Evolutionary conservation across 2,329 filamentous ascomycete species (phyloP), one percentile per base, ranked within the genome.

Genomic region (Colletotrichum gigasporum): DNA sequence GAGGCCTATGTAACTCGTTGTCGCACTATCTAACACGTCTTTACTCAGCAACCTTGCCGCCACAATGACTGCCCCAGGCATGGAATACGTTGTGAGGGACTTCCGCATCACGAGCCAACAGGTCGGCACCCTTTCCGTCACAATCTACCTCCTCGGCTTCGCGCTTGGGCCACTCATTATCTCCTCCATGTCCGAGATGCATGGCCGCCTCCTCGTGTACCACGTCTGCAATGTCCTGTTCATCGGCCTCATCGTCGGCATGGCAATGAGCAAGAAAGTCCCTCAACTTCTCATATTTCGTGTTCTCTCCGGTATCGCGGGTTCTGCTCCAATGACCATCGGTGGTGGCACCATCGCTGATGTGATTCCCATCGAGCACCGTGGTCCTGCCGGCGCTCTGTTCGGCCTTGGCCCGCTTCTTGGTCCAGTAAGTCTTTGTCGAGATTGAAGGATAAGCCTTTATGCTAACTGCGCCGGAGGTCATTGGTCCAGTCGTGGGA

Each of bases 61-160:
- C 2, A 84, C 84, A 6, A 85, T 87, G 69, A 85, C 87, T 63
- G 85, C 87, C 0, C 86, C 87, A 1, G 85, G 81, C 2, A 80
- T 86, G 2, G 78, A 80, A 0, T 73, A 82, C 26, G 76, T 89
- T 8, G 80, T 85, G 71, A 48, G 69, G 12, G 83, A 87, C 4
- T 87, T 89, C 63, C 34, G 80, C 39, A 80, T 79, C 2, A 78
- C 76, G 4, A 80, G 76, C 65, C 69, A 77, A 9, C 74, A 80
- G 48, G 69, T 87, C 3, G 78, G 76, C 9, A 81, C 81, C 1
- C 83, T 89, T 55, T 82, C 85, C 67, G 80, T 89, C 3, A 85
- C 84, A 5, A 83, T 91, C 18, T 90, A 90, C 71, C 80, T 92
- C 3, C 78, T 91, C 0, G 90, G 90, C 24, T 87, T 87, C 63